These are phyloP conservation scores for Pythium dissimile DNA, from an alignment of 352 stramenopile species.

Conservation along the genomic window DNA sequence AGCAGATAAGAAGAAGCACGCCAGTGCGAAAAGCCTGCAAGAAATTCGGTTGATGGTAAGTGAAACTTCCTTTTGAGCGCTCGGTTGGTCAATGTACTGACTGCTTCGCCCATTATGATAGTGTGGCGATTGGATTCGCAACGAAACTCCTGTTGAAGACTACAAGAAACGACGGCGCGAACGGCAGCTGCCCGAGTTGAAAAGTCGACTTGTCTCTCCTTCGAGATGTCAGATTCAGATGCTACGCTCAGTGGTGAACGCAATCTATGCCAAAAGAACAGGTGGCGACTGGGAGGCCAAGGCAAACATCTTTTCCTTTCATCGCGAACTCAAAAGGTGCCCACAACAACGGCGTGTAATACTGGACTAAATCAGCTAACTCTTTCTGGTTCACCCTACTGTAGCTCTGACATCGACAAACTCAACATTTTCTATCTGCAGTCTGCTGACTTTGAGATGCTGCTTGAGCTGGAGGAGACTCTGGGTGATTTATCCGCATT, in stretches of 20 bases:
- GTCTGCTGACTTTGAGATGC: slow-evolving; percentile 35
- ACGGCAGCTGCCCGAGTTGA: slow-evolving; percentile 34
- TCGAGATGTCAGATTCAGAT: slow-evolving; percentile 48
- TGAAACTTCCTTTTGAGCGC: not conserved
- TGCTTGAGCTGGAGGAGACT: slow-evolving; percentile 54
- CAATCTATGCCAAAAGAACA: slow-evolving; percentile 62
- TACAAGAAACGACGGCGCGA: slow-evolving; percentile 55
- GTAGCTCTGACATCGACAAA: slow-evolving; percentile 56
- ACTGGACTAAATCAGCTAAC: too few relatives aligned
- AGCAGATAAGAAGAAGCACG: slow-evolving; percentile 80
- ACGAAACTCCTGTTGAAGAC: slow-evolving; percentile 32
- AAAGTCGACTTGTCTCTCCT: slow-evolving; percentile 25
- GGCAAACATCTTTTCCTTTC: slow-evolving; percentile 53
- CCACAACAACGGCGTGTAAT: too few relatives aligned
- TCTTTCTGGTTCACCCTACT: not conserved
- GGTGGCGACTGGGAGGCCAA: slow-evolving; percentile 59
- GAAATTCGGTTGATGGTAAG: slow-evolving; percentile 63
- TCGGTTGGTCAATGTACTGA: too few relatives aligned
- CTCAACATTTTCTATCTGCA: slow-evolving; percentile 56
- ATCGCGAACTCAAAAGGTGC: slow-evolving; percentile 82
- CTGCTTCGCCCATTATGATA: too few relatives aligned
- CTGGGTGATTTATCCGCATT: slow-evolving; percentile 58
- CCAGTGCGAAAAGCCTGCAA: slow-evolving; percentile 60
- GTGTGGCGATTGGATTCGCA: slow-evolving; percentile 58
- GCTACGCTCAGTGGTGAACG: slow-evolving; percentile 46